phyloP scores from a whole-genome alignment of 306 rosid genomes.

The Vigna unguiculata region DNA sequence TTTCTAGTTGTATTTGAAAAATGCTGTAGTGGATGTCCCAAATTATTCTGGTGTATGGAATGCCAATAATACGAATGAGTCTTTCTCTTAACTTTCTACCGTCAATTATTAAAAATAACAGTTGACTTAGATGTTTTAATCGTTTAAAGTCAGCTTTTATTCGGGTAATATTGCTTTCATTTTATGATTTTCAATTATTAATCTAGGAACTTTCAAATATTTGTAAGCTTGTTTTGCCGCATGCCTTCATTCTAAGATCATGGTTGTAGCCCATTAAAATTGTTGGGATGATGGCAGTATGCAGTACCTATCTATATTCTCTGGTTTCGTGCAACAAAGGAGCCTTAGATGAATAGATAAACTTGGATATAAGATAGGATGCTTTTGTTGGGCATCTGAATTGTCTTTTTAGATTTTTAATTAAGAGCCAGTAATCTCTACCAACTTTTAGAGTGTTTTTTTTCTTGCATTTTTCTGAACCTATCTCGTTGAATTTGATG shows the following conservation, averaged over 20 bases:
- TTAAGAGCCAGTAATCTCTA: conserved; percentile 37
- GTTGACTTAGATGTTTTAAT: conserved; percentile 4
- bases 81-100: neutral
- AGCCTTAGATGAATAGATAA: conserved; percentile 10
- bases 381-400: conserved; percentile 22
- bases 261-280: conserved; percentile 36
- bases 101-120: conserved; percentile 5
- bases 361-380: conserved; percentile 4
- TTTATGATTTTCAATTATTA: conserved; percentile 12
- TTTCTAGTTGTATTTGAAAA: conserved; percentile 27
- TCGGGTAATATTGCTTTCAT: conserved; percentile 1
- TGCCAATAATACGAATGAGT: no score
- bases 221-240: conserved; percentile 18
- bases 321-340: conserved; percentile 20
- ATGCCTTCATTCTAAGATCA: conserved; percentile 7
- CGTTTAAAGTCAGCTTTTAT: conserved; percentile 11
- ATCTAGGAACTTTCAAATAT: conserved; percentile 25
- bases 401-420: conserved; percentile 21
- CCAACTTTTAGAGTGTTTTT: conserved; percentile 18
- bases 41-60: no score
- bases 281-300: conserved; percentile 4
- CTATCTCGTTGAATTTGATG: conserved; percentile 35
- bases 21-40: conserved; percentile 4
- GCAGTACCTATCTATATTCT: neutral
- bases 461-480: conserved; percentile 28